Conservation (phyloP, 2,329 filamentous ascomycete genomes). For the Scedosporium apiospermum region DNA sequence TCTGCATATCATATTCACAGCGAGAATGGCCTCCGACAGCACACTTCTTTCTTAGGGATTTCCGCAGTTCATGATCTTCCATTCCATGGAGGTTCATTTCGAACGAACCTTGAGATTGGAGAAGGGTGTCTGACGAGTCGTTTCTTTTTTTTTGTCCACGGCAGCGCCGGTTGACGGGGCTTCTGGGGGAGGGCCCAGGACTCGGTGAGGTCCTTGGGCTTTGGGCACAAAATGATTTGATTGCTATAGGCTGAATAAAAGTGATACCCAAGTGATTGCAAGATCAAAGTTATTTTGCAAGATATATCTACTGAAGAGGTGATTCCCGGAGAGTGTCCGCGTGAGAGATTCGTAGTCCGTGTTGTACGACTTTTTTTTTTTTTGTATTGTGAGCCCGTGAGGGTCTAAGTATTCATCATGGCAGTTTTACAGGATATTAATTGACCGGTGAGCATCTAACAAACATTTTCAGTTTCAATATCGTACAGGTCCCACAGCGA, state of each 20-base stretch:
- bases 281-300: not conserved
- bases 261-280: constrained; percentile 2
- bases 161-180: too few relatives aligned
- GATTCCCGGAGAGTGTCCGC: too few relatives aligned
- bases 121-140: too few relatives aligned
- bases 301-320: too few relatives aligned
- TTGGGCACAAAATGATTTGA: not conserved
- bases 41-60: too few relatives aligned
- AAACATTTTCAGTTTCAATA: not conserved
- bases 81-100: too few relatives aligned
- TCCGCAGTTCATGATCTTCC: too few relatives aligned
- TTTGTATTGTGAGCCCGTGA: not conserved
- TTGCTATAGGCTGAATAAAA: constrained; percentile 1
- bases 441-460: not conserved
- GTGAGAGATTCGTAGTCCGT: too few relatives aligned
- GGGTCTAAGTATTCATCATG: not conserved
- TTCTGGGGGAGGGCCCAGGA: not conserved
- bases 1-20: not conserved
- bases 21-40: not conserved
- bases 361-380: not conserved
- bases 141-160: too few relatives aligned
- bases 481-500: constrained; percentile 44
- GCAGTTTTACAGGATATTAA: too few relatives aligned
- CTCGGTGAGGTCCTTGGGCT: not conserved
- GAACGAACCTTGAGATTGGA: too few relatives aligned